Evolutionary conservation across 1,139 yeast species (phyloP).

Genomic region (Saccharomyces hybrid): DNA sequence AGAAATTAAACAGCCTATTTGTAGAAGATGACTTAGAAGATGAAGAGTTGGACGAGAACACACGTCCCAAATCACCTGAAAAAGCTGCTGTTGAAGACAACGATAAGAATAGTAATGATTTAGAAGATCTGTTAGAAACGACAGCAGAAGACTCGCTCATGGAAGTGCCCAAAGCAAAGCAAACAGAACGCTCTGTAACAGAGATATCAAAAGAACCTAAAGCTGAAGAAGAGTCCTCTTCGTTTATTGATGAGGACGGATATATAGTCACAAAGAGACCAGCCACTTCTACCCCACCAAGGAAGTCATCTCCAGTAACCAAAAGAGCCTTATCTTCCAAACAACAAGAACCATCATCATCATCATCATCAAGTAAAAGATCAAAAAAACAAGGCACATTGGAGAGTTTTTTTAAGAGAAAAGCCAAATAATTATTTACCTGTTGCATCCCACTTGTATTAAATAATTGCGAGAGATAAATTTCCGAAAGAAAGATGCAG

Average conservation of each 20-base stretch:
- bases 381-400: constrained; percentile 26
- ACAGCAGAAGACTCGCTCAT: constrained; percentile 30
- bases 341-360: constrained; percentile 4
- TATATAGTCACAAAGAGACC: constrained; percentile 27
- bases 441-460: too few relatives aligned
- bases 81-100: background rate
- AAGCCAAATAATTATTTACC: background rate
- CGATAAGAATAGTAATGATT: constrained; percentile 9
- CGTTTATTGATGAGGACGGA: constrained; percentile 30
- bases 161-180: constrained; percentile 9
- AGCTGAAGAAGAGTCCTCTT: constrained; percentile 7
- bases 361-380: constrained; percentile 2
- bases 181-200: background rate
- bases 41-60: too few relatives aligned
- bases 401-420: constrained; percentile 27
- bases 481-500: too few relatives aligned
- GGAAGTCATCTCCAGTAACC: constrained; percentile 7
- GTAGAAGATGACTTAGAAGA: constrained; percentile 19
- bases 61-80: background rate
- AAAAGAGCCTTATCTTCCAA: constrained; percentile 8
- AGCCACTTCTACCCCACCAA: constrained; percentile 4
- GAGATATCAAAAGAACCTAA: constrained; percentile 5
- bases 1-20: constrained; percentile 27
- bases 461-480: too few relatives aligned
- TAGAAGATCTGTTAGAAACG: constrained; percentile 29